Evolutionary conservation across 495 filamentous ascomycete species (phyloP).

Genomic region (Aspergillus affinis): DNA sequence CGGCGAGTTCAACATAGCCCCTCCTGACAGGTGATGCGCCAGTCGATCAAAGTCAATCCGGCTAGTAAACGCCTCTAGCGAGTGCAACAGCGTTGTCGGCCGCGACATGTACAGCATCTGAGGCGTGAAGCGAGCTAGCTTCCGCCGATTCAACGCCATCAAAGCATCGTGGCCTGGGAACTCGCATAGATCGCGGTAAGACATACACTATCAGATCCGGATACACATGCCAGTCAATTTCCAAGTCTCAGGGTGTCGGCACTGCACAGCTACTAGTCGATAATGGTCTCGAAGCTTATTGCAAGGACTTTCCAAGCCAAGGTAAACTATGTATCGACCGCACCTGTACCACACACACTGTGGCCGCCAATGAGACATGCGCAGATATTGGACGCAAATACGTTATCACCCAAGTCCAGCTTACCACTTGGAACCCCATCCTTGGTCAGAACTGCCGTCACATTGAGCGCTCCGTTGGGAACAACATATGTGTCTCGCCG

Average conservation of each 20-base stretch:
- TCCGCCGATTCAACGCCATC: no score
- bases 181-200: no score
- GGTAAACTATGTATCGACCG: slow-evolving; percentile 6
- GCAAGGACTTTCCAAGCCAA: slow-evolving; percentile 3
- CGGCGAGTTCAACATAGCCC: no score
- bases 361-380: slow-evolving; percentile 7
- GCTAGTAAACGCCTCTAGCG: no score
- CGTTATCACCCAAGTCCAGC: slow-evolving; percentile 2
- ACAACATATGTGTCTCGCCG: slow-evolving; percentile 5
- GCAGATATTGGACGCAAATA: background rate
- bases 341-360: slow-evolving; percentile 6
- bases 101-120: no score
- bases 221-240: slow-evolving; percentile 9
- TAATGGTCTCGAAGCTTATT: slow-evolving; percentile 7
- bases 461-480: slow-evolving; percentile 3
- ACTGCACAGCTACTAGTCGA: slow-evolving; percentile 10
- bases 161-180: no score
- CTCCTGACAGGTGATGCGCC: no score
- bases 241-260: slow-evolving; percentile 9
- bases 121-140: no score
- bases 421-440: slow-evolving; percentile 10
- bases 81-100: no score
- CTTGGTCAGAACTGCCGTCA: slow-evolving; percentile 4
- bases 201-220: slow-evolving; percentile 9
- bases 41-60: no score